Conservation (phyloP, 2,329 filamentous ascomycete genomes). For the Penicillium frequentans region DNA sequence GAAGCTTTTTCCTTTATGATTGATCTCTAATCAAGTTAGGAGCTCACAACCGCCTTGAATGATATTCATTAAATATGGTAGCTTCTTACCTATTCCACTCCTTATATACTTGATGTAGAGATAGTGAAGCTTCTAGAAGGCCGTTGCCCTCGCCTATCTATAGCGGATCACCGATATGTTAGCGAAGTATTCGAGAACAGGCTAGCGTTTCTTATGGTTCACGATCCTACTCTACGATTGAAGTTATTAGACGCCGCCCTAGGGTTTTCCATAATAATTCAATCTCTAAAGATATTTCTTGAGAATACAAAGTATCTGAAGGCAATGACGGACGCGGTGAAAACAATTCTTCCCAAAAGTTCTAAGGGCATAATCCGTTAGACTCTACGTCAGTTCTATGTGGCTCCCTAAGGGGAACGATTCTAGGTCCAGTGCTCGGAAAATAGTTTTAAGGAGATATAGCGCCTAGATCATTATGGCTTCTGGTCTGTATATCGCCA, state of each 20-base stretch:
- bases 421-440: slow-evolving; percentile 6
- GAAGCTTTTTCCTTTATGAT: too few relatives aligned
- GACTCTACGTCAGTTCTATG: slow-evolving; percentile 7
- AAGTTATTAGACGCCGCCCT: slow-evolving; percentile 2
- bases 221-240: background rate
- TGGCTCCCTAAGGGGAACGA: background rate
- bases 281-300: slow-evolving; percentile 13
- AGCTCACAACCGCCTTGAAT: slow-evolving; percentile 7
- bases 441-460: slow-evolving; percentile 1
- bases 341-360: slow-evolving; percentile 8
- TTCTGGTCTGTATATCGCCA: slow-evolving; percentile 17
- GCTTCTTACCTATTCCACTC: background rate
- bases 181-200: slow-evolving; percentile 1
- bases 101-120: background rate
- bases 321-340: slow-evolving; percentile 12
- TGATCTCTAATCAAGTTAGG: background rate
- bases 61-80: slow-evolving; percentile 6
- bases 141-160: slow-evolving; percentile 10
- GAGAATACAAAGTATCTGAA: slow-evolving; percentile 19
- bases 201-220: background rate
- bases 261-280: slow-evolving; percentile 8
- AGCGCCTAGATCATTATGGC: background rate
- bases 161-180: slow-evolving; percentile 8
- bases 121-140: slow-evolving; percentile 14
- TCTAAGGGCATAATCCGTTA: slow-evolving; percentile 14